Conservation (phyloP, 768 basidiomycete genomes). For the Serendipita sp. region DNA sequence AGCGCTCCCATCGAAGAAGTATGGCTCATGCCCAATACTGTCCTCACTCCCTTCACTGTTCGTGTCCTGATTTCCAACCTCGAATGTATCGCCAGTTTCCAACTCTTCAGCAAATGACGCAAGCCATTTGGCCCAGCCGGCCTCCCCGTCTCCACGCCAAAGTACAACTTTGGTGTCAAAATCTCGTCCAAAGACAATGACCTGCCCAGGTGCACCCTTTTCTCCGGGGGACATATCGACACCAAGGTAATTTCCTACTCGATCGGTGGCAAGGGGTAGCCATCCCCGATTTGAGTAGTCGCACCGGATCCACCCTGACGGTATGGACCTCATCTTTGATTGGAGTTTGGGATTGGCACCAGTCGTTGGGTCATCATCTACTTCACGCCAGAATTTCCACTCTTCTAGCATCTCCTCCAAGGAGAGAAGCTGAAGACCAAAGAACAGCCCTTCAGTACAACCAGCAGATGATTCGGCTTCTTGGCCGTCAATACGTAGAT, state of each 20-base stretch:
- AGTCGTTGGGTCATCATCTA: slow-evolving; percentile 74
- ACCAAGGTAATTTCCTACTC: slow-evolving; percentile 91
- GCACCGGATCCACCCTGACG: slow-evolving; percentile 71
- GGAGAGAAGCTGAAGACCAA: slow-evolving; percentile 83
- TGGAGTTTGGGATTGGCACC: slow-evolving; percentile 62
- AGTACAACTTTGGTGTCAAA: slow-evolving; percentile 96
- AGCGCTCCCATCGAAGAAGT: slow-evolving; percentile 69
- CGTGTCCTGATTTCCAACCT: slow-evolving; percentile 46
- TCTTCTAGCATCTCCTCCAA: slow-evolving; percentile 88
- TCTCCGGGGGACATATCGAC: slow-evolving; percentile 82
- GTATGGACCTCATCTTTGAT: slow-evolving; percentile 73
- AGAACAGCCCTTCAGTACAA: slow-evolving; percentile 83
- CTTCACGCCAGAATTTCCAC: slow-evolving; percentile 92
- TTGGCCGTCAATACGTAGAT: slow-evolving; percentile 78
- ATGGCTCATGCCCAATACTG: slow-evolving; percentile 69
- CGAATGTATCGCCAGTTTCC: slow-evolving; percentile 78
- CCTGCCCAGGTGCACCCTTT: slow-evolving; percentile 67
- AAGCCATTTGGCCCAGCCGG: slow-evolving; percentile 92
- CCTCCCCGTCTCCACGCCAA: slow-evolving; percentile 77
- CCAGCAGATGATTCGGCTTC: slow-evolving; percentile 80
- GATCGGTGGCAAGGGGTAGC: slow-evolving; percentile 90
- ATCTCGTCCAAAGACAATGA: slow-evolving; percentile 96
- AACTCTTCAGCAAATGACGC: slow-evolving; percentile 82
- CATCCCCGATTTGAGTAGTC: slow-evolving; percentile 91
- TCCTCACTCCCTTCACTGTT: slow-evolving; percentile 63